A percentile compares a stretch with the other conserved stretches of the same genome.
Conservation (phyloP, 2,329 filamentous ascomycete species). For the Aspergillus jensenii region DNA sequence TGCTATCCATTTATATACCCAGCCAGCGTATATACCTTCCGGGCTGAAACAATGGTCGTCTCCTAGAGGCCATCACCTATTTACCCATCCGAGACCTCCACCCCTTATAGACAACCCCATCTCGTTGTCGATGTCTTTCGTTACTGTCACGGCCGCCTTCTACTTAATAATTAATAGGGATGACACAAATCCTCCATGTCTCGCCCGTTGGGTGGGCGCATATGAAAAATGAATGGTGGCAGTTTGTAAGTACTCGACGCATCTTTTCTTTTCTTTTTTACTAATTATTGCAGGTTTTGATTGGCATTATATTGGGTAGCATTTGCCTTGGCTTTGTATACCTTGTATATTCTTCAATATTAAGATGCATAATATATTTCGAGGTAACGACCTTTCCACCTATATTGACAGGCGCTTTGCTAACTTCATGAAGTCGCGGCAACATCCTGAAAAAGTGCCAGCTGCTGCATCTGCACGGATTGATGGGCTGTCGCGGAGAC, state of each 20-base stretch:
- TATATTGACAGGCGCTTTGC: not conserved
- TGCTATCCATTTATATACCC: not conserved
- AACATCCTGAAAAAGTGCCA: conserved; percentile 24
- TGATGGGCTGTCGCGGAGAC: conserved; percentile 20
- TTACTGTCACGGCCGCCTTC: conserved; percentile 5
- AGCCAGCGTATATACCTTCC: not conserved
- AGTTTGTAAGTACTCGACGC: conserved; percentile 34
- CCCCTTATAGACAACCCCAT: not conserved
- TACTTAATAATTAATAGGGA: conserved; percentile 22
- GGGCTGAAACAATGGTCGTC: conserved; percentile 3
- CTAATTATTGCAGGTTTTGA: conserved; percentile 32
- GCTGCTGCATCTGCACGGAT: conserved; percentile 24
- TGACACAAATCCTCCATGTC: conserved; percentile 31
- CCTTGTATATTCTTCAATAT: conserved; percentile 27
- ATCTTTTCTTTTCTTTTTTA: not conserved
- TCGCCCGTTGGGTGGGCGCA: conserved; percentile 33
- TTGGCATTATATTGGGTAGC: conserved; percentile 33
- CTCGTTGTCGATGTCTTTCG: conserved; percentile 12
- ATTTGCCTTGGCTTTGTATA: conserved; percentile 29
- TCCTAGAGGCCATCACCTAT: not conserved
- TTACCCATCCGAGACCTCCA: not conserved
- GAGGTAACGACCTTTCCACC: conserved; percentile 24
- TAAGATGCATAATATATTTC: conserved; percentile 24
- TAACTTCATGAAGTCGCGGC: conserved; percentile 22
- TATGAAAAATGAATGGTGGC: conserved; percentile 44